phyloP scores from a whole-genome alignment of 179 eudicot genomes.

The Beta corolliflora region DNA sequence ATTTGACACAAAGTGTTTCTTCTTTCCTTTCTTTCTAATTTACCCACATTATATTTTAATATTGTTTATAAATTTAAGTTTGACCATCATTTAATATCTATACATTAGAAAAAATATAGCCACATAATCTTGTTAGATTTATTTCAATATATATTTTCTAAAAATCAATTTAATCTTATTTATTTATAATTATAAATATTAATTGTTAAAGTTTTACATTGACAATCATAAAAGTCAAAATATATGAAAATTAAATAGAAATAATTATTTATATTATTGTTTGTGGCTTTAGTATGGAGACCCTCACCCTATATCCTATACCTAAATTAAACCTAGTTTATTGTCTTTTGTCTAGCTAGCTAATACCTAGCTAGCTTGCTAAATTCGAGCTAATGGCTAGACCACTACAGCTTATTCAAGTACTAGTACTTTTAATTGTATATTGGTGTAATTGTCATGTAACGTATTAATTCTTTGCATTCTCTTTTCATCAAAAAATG shows the following conservation, averaged over 20 bases:
- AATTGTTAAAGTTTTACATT: too few species aligned
- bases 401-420: slow-evolving; percentile 15
- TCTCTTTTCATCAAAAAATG: neutral
- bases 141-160: too few species aligned
- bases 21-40: too few species aligned
- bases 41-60: too few species aligned
- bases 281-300: slow-evolving; percentile 20
- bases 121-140: too few species aligned
- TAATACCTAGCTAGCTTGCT: slow-evolving; percentile 19
- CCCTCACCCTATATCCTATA: slow-evolving; percentile 15
- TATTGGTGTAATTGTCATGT: slow-evolving; percentile 1
- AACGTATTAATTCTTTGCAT: neutral
- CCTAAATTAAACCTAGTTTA: neutral
- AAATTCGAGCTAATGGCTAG: slow-evolving; percentile 28
- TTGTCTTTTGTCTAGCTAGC: neutral
- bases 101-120: too few species aligned
- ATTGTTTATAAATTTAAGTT: too few species aligned
- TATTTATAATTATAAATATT: too few species aligned
- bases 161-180: too few species aligned
- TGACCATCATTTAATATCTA: too few species aligned
- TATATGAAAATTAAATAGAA: neutral
- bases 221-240: too few species aligned
- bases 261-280: neutral
- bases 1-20: neutral
- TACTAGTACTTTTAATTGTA: slow-evolving; percentile 12